Base-by-base conservation (phyloP, 495 filamentous ascomycete genomes). In the Penicillium mononematosum region DNA sequence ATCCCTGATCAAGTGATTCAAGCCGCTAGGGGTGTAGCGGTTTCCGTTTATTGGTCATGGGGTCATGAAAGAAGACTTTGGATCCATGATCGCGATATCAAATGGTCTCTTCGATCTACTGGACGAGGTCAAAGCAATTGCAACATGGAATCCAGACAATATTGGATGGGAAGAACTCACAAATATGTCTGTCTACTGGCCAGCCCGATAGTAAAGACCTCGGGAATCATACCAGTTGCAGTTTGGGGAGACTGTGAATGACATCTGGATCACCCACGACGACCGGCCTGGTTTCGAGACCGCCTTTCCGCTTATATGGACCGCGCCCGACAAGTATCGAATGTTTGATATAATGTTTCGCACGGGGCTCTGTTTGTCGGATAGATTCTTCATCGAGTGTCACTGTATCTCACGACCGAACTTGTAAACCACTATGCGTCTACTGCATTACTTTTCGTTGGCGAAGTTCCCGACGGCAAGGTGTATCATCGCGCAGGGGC, bases 121-220 rank as follows among this genome's bases (percentile, higher is more conserved):
- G 0, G 73, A 81, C 41, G 56, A 64, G 0, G 64, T 70, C 22
- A 88, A 88, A 62, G 72, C 75, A 16, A 74, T 68, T 29, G 80
- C 81, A 1, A 78, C 85, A 3, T 85, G 78, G 73, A 78, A 73
- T 41, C 45, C 73, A 4, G 75, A 73, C 42, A 87, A 87, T 59
- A 73, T 80, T 0, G 85, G 85, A n/a, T 88, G 85, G 85, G 84
- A 67, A 78, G 56, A 76, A 75, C 50, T 77, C 83, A 19, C 85
- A 88, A 52, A 69, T 87, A 11, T 77, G 84, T 1, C 85, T 83
- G 5, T 82, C 78, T 0, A 88, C 85, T 7, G 85, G 85, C 24
- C 58, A 70, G 8, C 75, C 81, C 5, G 85, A 88, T 62, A 78
- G 74, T 51, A 88, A 87, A 61, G 85, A 25, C 24, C 24, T 25